Conservation (phyloP, 495 filamentous ascomycete species). For the Hypoxylon crocopeplum region DNA sequence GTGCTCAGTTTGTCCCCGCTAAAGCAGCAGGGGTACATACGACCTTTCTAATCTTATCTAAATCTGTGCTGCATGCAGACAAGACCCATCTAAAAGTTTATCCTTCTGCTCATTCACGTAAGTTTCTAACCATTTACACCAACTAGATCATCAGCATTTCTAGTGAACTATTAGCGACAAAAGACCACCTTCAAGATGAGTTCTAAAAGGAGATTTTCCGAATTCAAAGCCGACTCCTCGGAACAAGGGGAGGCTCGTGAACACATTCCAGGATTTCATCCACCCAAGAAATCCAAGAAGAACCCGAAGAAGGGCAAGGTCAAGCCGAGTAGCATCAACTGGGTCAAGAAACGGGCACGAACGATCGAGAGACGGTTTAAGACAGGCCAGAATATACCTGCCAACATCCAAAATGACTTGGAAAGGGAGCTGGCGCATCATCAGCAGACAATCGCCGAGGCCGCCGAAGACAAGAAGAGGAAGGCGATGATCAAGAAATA, state of each 20-base stretch:
- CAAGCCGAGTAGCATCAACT: conserved; percentile 44
- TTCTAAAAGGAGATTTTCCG: conserved; percentile 43
- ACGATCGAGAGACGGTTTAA: conserved; percentile 69
- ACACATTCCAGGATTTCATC: conserved; percentile 34
- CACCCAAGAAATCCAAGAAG: conserved; percentile 39
- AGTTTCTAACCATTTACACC: neutral
- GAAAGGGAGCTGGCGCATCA: conserved; percentile 82
- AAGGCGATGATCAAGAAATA: conserved; percentile 83
- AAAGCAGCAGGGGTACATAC: too few species aligned
- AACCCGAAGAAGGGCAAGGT: conserved; percentile 39
- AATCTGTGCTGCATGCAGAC: too few species aligned
- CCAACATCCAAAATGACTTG: conserved; percentile 74
- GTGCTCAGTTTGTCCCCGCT: too few species aligned
- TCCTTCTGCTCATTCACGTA: neutral
- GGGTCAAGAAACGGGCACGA: conserved; percentile 65
- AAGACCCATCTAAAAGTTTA: conserved; percentile 14
- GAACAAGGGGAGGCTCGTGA: conserved; percentile 24
- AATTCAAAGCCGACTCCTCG: conserved; percentile 36
- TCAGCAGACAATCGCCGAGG: conserved; percentile 70
- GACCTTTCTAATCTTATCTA: conserved; percentile 8
- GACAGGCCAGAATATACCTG: conserved; percentile 65
- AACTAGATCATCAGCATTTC: too few species aligned
- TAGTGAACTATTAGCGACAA: too few species aligned
- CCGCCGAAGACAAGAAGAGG: conserved; percentile 63
- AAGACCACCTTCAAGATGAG: conserved; percentile 35